Conservation (phyloP, 345 rosid species). For the Moricandia arvensis region DNA sequence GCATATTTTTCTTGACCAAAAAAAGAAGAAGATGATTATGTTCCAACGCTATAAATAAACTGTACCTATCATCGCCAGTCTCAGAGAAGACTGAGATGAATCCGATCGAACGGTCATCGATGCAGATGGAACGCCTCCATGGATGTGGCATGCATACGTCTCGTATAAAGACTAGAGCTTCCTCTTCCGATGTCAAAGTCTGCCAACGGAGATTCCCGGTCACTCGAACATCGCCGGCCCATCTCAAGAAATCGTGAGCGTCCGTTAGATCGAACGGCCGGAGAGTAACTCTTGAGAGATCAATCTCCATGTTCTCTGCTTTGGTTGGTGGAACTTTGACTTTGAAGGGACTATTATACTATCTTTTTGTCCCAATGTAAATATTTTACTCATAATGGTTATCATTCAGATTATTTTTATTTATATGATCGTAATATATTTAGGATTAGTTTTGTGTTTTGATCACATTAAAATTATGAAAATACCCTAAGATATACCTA, state of each 20-base stretch:
- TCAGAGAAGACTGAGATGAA: background rate
- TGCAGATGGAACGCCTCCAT: background rate
- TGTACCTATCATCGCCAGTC: background rate
- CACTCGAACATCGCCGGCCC: background rate
- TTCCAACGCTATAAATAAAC: background rate
- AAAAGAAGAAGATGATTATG: no score
- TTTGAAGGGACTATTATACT: background rate
- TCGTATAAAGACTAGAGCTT: background rate
- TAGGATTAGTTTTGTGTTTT: background rate
- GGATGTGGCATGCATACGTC: background rate
- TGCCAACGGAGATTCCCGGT: background rate
- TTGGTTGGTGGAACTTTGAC: background rate
- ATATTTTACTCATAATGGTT: background rate
- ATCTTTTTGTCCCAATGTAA: background rate
- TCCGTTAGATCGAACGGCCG: background rate
- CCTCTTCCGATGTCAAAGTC: background rate
- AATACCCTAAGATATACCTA: no score
- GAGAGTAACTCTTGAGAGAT: background rate
- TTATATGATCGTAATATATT: background rate
- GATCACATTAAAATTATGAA: no score
- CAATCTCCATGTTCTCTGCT: background rate
- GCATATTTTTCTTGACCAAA: no score
- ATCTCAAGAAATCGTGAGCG: background rate
- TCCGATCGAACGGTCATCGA: background rate
- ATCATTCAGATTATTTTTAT: background rate